Base-by-base conservation (phyloP, 108 stramenopile species). In the Nannochloropsis gaditana region DNA sequence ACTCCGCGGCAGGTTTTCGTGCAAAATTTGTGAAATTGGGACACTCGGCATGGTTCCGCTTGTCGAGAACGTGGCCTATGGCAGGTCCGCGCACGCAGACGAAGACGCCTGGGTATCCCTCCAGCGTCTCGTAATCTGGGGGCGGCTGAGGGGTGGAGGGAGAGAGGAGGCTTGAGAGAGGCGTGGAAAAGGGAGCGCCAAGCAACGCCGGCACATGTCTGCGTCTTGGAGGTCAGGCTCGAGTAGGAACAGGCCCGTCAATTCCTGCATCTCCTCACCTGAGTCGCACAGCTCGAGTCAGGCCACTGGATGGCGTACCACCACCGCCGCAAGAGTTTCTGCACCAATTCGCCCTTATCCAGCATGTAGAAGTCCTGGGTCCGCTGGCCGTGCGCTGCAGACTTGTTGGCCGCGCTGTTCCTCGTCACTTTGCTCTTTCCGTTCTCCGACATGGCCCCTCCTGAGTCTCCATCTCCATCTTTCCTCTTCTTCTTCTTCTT, bases 291-390 rank as follows among this genome's bases (percentile, higher is more conserved):
- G 59, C 3, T n/a, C n/a, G 59, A 3, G n/a, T 73, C 59, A 3
- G 59, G 96, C 96, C 96, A 96, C 81, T 92, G 80, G 80, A 96
- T 93, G 43, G 95, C 94, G 86, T 98, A 96, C 97, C 97, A 98
- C 97, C 97, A 98, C 80, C 97, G 93, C 84, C 91, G 91, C 41
- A 97, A 89, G 19, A 97, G 88, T 83, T 92, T 88, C 88, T 96
- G 95, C 82, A 96, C 92, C 83, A 97, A 88, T 84, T 92, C 89
- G 15, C 97, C 97, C 91, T 97, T 96, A 44, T 91, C 89, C 44
- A 86, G 85, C 45, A 87, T 43, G 89, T 89, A 91, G 31, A 80
- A 84, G 80, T 82, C 90, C n/a, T 73, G 59, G 15, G 59, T 73
- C 2, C 59, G 59, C 59, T 15, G 19, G 19, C 59, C 59, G 59